phyloP scores from a whole-genome alignment of 495 filamentous ascomycete species.

The Neurospora tetraspora region DNA sequence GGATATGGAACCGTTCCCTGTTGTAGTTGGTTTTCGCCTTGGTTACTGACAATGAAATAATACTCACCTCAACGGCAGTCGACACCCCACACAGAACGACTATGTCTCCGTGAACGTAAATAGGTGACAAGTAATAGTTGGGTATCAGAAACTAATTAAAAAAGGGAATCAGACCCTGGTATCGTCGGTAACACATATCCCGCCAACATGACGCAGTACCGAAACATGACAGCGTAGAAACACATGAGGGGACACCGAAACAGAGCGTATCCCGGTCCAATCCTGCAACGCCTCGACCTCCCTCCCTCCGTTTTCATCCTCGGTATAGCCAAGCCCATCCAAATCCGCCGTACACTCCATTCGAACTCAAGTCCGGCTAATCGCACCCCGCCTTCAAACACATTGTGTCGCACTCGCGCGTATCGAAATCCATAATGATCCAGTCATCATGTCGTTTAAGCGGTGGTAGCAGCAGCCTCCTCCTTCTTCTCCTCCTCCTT shows the following conservation, averaged over 20 bases:
- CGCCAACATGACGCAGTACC: not conserved
- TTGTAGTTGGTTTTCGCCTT: not conserved
- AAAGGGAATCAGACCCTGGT: slow-evolving; percentile 1
- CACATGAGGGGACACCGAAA: not conserved
- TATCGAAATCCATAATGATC: not conserved
- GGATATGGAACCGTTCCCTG: not conserved
- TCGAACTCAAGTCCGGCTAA: not conserved
- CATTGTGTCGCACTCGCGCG: not conserved
- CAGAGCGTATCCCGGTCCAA: not conserved
- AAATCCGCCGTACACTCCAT: not conserved
- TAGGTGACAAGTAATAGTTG: slow-evolving; percentile 10
- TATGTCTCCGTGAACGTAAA: not conserved
- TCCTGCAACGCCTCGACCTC: not conserved
- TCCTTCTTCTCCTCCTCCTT: slow-evolving; percentile 17
- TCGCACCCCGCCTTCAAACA: not conserved
- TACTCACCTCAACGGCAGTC: not conserved
- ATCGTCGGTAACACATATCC: slow-evolving; percentile 6
- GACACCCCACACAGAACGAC: not conserved
- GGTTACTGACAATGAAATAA: not conserved
- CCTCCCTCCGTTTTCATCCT: not conserved
- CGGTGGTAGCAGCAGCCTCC: slow-evolving; percentile 7
- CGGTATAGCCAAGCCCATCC: not conserved
- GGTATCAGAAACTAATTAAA: slow-evolving; percentile 5
- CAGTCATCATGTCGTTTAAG: not conserved
- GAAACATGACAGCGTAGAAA: slow-evolving; percentile 2